Conservation (phyloP, 2,329 filamentous ascomycete genomes). For the Sclerotinia spermophila region DNA sequence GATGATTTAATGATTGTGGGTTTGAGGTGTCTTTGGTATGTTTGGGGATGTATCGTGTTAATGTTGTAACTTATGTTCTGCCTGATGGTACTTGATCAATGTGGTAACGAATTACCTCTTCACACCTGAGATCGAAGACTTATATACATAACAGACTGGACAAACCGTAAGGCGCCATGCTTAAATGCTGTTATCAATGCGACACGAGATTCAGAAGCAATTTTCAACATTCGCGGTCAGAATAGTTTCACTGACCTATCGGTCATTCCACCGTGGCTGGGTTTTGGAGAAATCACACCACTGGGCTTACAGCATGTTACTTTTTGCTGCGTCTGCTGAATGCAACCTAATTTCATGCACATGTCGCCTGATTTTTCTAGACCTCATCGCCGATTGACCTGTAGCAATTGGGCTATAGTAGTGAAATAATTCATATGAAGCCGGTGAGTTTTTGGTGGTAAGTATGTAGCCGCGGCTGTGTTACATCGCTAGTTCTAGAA, state of each 20-base stretch:
- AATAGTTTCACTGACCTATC: not conserved
- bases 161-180: not conserved
- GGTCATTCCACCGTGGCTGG: not conserved
- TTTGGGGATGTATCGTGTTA: not conserved
- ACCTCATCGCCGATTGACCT: not conserved
- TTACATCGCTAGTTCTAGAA: not conserved
- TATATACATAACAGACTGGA: not conserved
- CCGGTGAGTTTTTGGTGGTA: not conserved
- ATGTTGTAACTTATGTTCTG: no score
- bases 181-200: not conserved
- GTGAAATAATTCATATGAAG: not conserved
- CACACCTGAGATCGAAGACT: not conserved
- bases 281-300: constrained; percentile 1
- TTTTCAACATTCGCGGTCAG: not conserved
- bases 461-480: not conserved
- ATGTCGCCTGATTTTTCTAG: not conserved
- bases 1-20: not conserved
- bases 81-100: not conserved
- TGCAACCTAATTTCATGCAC: not conserved
- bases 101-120: not conserved
- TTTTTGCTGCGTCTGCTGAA: not conserved
- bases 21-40: not conserved
- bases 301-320: not conserved
- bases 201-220: not conserved
- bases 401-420: not conserved